phyloP scores from a whole-genome alignment of 2,329 filamentous ascomycete species.

The Trichoderma citrinoviride region DNA sequence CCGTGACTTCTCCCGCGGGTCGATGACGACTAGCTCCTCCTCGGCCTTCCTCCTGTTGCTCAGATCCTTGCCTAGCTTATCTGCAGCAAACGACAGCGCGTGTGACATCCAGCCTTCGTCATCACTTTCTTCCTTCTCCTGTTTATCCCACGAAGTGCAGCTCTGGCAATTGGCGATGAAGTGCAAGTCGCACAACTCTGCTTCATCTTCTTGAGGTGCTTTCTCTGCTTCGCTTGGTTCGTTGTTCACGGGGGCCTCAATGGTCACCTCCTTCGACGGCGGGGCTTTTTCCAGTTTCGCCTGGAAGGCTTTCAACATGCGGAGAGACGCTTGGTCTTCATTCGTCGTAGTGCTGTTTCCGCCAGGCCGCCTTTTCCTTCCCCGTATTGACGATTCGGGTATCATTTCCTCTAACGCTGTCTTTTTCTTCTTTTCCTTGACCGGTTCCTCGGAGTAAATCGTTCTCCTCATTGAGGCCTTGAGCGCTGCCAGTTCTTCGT shows the following conservation, averaged over 20 bases:
- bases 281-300: conserved; percentile 64
- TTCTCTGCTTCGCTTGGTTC: conserved; percentile 30
- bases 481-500: conserved; percentile 75
- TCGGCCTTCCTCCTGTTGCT: conserved; percentile 88
- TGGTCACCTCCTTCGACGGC: conserved; percentile 38
- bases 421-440: conserved; percentile 59
- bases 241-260: conserved; percentile 41
- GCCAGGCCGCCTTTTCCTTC: conserved; percentile 65
- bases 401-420: conserved; percentile 72
- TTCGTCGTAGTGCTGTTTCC: conserved; percentile 49
- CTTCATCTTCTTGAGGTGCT: conserved; percentile 58
- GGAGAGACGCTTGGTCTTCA: conserved; percentile 64
- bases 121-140: conserved; percentile 56
- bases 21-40: conserved; percentile 88
- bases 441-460: conserved; percentile 45
- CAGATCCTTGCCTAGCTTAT: conserved; percentile 86
- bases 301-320: conserved; percentile 76
- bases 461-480: conserved; percentile 79
- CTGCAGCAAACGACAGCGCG: conserved; percentile 79
- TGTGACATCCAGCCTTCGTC: conserved; percentile 83
- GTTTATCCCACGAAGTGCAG: conserved; percentile 78
- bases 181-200: conserved; percentile 82
- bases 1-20: conserved; percentile 79
- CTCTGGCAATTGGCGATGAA: conserved; percentile 96
- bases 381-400: conserved; percentile 66